These are phyloP conservation scores for Silene coronaria DNA, from an alignment of 179 eudicot genomes.

Conservation along the genomic window DNA sequence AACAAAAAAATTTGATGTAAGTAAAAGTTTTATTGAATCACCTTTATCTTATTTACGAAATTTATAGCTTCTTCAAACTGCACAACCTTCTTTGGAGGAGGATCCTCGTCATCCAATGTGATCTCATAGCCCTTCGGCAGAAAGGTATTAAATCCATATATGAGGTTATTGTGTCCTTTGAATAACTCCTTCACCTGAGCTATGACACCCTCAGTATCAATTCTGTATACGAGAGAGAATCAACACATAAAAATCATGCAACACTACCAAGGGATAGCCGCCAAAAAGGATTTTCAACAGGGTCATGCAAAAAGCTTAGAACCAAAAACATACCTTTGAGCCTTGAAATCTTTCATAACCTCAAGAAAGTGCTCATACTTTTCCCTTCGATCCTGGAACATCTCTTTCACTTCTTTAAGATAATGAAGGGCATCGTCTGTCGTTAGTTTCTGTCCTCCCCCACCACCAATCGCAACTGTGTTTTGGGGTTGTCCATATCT, in stretches of 20 bases:
- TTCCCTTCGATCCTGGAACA: conserved; percentile 80
- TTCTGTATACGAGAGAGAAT: conserved; percentile 37
- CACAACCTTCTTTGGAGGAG: conserved; percentile 71
- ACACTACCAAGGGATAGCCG: neutral
- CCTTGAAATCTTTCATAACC: conserved; percentile 97
- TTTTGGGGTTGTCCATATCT: conserved; percentile 39
- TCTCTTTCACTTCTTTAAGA: conserved; percentile 90
- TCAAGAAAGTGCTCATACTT: conserved; percentile 90
- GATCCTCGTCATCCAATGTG: conserved; percentile 67
- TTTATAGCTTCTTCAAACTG: conserved; percentile 93
- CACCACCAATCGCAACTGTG: conserved; percentile 25
- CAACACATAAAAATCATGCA: neutral
- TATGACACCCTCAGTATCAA: conserved; percentile 94
- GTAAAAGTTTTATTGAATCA: conserved; percentile 18
- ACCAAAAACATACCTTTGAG: conserved; percentile 54
- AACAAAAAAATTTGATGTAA: neutral
- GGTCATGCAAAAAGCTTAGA: neutral
- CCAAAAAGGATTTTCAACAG: neutral
- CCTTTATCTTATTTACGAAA: conserved; percentile 98
- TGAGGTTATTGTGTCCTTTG: conserved; percentile 82
- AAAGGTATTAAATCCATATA: conserved; percentile 90
- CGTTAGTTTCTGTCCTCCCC: conserved; percentile 63
- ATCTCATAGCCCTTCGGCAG: conserved; percentile 96
- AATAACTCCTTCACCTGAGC: conserved; percentile 84
- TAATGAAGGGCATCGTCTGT: conserved; percentile 88